Percentiles rank a stretch among this genome's conserved stretches.
Conservation (phyloP, 495 filamentous ascomycete species). For the Aspergillus sclerotioniger region DNA sequence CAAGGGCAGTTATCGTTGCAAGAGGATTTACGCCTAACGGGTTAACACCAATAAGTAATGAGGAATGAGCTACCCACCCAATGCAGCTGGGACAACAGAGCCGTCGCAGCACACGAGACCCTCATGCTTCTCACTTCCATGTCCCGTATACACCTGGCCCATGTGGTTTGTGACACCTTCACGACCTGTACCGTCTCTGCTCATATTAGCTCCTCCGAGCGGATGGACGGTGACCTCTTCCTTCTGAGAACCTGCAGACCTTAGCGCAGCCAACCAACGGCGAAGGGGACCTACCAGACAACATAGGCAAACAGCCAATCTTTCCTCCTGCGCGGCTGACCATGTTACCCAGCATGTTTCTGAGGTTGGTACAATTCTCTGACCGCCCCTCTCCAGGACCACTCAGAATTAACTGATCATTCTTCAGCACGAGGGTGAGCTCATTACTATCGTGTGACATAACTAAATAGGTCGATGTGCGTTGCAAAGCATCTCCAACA, state of each 20-base stretch:
- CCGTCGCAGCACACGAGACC: conserved; percentile 64
- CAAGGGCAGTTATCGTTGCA: conserved; percentile 66
- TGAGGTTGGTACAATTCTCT: background rate
- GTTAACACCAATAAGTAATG: background rate
- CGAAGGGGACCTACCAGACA: conserved; percentile 3
- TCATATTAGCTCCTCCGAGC: conserved; percentile 68
- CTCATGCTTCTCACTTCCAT: conserved; percentile 46
- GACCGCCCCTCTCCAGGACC: conserved; percentile 11
- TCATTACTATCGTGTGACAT: conserved; percentile 72
- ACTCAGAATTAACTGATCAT: conserved; percentile 33
- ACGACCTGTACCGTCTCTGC: conserved; percentile 52
- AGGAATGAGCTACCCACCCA: conserved; percentile 33
- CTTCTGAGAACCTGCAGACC: conserved; percentile 19
- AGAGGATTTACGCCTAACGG: conserved; percentile 57
- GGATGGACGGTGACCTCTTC: conserved; percentile 65
- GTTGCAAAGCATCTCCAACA: conserved; percentile 53
- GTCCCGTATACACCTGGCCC: conserved; percentile 58
- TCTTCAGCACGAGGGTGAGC: conserved; percentile 55
- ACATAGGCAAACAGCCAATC: conserved; percentile 17
- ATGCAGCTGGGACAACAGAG: conserved; percentile 60
- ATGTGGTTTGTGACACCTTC: conserved; percentile 63
- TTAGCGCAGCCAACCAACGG: background rate
- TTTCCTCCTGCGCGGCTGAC: conserved; percentile 8
- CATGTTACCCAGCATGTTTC: background rate
- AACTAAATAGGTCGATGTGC: conserved; percentile 64